A percentile compares a stretch with the other conserved stretches of the same genome.
phyloP scores from a whole-genome alignment of 768 basidiomycete genomes.

The Paxillus ammoniavirescens region DNA sequence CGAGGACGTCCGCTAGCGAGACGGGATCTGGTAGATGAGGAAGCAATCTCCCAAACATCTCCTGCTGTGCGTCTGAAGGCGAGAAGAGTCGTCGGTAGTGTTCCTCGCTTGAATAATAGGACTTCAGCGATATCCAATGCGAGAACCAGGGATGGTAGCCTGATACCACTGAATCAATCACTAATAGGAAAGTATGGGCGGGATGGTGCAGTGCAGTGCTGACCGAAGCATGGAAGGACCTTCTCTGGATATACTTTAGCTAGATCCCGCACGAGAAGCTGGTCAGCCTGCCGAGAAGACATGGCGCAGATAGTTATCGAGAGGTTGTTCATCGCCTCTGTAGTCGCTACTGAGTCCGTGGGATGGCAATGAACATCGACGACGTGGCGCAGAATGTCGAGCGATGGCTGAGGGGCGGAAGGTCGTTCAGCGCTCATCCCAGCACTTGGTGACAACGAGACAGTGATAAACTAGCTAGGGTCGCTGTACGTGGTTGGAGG shows the following conservation, averaged over 20 bases:
- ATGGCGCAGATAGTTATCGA: slow-evolving; percentile 80
- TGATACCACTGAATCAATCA: slow-evolving; percentile 28
- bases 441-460: slow-evolving; percentile 10
- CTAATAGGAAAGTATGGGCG: slow-evolving; percentile 11
- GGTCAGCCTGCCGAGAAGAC: slow-evolving; percentile 68
- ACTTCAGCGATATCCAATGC: slow-evolving; percentile 62
- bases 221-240: slow-evolving; percentile 89
- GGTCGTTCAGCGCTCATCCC: neutral
- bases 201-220: slow-evolving; percentile 27
- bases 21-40: slow-evolving; percentile 70
- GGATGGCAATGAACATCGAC: slow-evolving; percentile 93
- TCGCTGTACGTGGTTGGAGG: neutral
- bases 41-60: slow-evolving; percentile 57
- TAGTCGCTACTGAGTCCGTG: slow-evolving; percentile 62
- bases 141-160: slow-evolving; percentile 96
- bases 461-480: slow-evolving; percentile 2
- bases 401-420: slow-evolving; percentile 21
- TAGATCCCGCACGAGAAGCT: slow-evolving; percentile 65
- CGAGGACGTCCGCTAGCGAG: slow-evolving; percentile 55
- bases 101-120: slow-evolving; percentile 49
- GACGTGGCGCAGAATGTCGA: slow-evolving; percentile 59
- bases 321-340: slow-evolving; percentile 51
- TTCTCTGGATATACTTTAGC: slow-evolving; percentile 59
- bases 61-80: slow-evolving; percentile 29
- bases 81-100: slow-evolving; percentile 80